Percentiles rank a stretch among this genome's conserved stretches.
Evolutionary conservation across 2,329 filamentous ascomycete species (phyloP).

Genomic region (Aureobasidium lini): DNA sequence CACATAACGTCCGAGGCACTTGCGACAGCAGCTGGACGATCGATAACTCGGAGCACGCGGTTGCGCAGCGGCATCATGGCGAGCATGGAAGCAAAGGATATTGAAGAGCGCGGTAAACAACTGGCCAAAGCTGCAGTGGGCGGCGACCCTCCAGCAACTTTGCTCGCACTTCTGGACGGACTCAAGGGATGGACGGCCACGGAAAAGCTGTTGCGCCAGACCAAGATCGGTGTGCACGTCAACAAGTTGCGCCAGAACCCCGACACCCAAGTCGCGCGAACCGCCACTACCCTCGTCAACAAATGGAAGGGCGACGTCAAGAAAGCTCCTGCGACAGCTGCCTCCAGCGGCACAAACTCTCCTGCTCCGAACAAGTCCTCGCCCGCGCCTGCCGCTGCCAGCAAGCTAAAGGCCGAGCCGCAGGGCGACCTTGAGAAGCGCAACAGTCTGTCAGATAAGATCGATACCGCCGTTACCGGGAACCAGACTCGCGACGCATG

Average conservation of each 20-base stretch:
- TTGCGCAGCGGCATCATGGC: conserved; percentile 1
- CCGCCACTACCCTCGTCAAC: conserved; percentile 73
- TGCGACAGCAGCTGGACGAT: not conserved
- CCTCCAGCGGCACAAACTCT: conserved; percentile 37
- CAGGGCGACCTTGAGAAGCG: conserved; percentile 64
- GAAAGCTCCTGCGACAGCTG: conserved; percentile 29
- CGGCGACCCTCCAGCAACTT: conserved; percentile 64
- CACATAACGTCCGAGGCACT: not conserved
- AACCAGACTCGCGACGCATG: conserved; percentile 71
- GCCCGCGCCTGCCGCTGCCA: conserved; percentile 33
- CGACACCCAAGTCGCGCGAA: conserved; percentile 60
- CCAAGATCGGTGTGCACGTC: conserved; percentile 84
- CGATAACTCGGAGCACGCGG: not conserved
- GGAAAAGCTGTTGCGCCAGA: conserved; percentile 83
- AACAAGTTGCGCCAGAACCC: conserved; percentile 80
- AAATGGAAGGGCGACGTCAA: conserved; percentile 83
- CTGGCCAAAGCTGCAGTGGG: conserved; percentile 70
- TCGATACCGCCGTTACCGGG: conserved; percentile 69
- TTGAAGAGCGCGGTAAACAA: conserved; percentile 67
- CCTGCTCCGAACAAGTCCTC: conserved; percentile 22
- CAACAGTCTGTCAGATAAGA: conserved; percentile 71
- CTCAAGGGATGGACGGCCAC: conserved; percentile 75
- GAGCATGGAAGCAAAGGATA: conserved; percentile 72
- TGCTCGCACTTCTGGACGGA: conserved; percentile 68
- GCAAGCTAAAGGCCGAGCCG: conserved; percentile 45